These are phyloP conservation scores for Alloteropsis angusta DNA, from an alignment of 202 grass and related monocot genomes.

Conservation along the genomic window DNA sequence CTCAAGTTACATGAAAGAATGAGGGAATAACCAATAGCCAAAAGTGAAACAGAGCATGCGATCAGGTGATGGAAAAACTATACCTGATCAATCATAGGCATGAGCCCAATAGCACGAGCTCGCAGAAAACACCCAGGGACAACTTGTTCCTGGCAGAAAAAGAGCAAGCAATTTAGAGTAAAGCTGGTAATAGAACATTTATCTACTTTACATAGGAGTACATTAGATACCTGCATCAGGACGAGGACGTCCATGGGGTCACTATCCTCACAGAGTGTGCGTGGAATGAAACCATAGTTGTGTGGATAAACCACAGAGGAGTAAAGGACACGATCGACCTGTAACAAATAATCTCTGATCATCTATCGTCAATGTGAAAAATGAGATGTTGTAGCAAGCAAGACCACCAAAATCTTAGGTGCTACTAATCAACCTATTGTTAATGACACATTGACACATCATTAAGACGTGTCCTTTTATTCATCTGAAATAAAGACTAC, in stretches of 20 bases:
- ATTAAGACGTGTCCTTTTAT: not conserved
- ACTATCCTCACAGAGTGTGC: slow-evolving; percentile 84
- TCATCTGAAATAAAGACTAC: not conserved
- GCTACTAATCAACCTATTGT: not conserved
- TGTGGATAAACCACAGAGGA: slow-evolving; percentile 98
- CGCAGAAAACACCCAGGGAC: slow-evolving; percentile 83
- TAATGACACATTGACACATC: not conserved
- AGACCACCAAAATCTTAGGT: not conserved
- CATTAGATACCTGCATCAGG: slow-evolving; percentile 80
- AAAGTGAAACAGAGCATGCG: not conserved
- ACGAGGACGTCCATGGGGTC: slow-evolving; percentile 89
- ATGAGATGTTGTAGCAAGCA: not conserved
- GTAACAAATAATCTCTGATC: slow-evolving; percentile 24
- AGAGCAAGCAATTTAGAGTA: not conserved
- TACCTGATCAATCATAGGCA: slow-evolving; percentile 99
- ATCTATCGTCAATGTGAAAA: not conserved
- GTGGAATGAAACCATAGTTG: slow-evolving; percentile 93
- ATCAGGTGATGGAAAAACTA: slow-evolving; percentile 1
- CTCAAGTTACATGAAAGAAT: slow-evolving; percentile 11
- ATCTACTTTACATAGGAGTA: not conserved
- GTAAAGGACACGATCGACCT: slow-evolving; percentile 98
- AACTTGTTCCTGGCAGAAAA: slow-evolving; percentile 66
- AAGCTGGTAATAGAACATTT: not conserved
- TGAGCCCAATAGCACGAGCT: slow-evolving; percentile 93
- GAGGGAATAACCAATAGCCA: not conserved